A percentile compares a stretch with the other conserved stretches of the same genome.
Conservation (phyloP, 208 protist genomes). For the Leishmania guyanensis region DNA sequence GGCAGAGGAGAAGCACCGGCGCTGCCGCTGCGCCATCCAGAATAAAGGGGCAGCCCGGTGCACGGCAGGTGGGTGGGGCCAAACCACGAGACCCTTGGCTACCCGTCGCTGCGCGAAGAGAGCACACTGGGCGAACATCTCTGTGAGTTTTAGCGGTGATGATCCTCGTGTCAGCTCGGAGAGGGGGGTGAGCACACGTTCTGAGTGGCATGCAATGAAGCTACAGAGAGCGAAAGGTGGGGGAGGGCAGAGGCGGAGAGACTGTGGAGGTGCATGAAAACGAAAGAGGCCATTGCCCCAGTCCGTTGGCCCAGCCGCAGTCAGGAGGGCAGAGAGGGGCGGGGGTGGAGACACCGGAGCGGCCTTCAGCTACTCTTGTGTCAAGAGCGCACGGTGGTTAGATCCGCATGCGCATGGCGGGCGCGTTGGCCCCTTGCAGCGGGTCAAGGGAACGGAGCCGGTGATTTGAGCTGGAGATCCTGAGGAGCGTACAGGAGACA, state of each 20-base stretch:
- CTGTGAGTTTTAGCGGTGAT: not conserved
- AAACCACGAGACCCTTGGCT: not conserved
- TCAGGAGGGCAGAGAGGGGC: not conserved
- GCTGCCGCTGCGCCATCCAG: slow-evolving; percentile 4
- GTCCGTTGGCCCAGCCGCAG: not conserved
- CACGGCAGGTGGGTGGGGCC: not conserved
- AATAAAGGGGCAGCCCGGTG: not conserved
- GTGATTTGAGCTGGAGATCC: not conserved
- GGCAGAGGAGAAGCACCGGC: slow-evolving; percentile 6
- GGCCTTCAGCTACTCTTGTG: not conserved
- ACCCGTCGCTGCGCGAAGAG: not conserved
- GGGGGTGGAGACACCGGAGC: not conserved
- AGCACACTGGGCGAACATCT: not conserved
- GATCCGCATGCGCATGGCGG: not conserved
- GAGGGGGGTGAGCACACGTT: not conserved
- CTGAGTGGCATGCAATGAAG: not conserved
- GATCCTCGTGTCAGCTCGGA: not conserved
- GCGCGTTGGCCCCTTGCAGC: not conserved
- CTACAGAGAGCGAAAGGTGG: not conserved
- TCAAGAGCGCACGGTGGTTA: not conserved
- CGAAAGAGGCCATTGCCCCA: not conserved
- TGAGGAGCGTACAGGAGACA: not conserved
- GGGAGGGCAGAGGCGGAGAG: not conserved
- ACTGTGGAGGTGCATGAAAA: not conserved
- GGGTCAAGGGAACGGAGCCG: not conserved